phyloP scores from a whole-genome alignment of 2,329 filamentous ascomycete genomes.

The Beauveria australis region DNA sequence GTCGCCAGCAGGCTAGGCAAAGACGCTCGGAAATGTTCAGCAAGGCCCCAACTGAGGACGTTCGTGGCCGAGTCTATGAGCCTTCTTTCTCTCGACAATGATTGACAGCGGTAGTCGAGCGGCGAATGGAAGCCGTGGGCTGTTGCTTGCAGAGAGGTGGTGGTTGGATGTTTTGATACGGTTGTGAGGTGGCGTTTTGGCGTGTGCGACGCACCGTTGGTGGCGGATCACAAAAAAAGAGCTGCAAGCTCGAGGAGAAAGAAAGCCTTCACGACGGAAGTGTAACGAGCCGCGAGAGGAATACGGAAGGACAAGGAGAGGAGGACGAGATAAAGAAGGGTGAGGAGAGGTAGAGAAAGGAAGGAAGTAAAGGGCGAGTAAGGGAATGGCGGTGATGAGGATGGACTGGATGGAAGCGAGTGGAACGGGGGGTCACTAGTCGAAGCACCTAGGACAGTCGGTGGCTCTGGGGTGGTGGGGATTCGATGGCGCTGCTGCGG shows the following conservation, averaged over 20 bases:
- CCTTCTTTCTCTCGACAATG: constrained; percentile 9
- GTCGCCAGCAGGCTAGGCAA: not conserved
- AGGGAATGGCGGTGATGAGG: constrained; percentile 12
- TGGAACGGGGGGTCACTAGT: constrained; percentile 12
- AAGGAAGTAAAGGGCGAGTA: constrained; percentile 8
- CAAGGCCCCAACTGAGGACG: not conserved
- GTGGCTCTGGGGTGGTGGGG: constrained; percentile 8
- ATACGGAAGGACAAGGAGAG: constrained; percentile 8
- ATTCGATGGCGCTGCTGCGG: constrained; percentile 10
- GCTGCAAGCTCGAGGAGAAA: constrained; percentile 15
- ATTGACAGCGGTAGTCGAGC: not conserved
- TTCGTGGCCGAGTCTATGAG: not conserved
- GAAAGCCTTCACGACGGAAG: constrained; percentile 8
- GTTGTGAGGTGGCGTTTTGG: constrained; percentile 3
- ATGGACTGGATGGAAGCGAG: constrained; percentile 13
- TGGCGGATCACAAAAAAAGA: constrained; percentile 3
- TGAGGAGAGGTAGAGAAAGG: constrained; percentile 11
- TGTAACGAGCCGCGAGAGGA: constrained; percentile 6
- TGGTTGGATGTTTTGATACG: not conserved
- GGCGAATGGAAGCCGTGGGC: constrained; percentile 1
- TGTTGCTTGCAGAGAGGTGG: constrained; percentile 4
- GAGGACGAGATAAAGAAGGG: constrained; percentile 13
- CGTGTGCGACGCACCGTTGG: not conserved
- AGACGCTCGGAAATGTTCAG: not conserved
- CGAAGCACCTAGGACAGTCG: constrained; percentile 11